Evolutionary conservation across 495 filamentous ascomycete genomes (phyloP), one percentile per base, ranked within the genome.

Genomic region (Jackrogersella multiformis): DNA sequence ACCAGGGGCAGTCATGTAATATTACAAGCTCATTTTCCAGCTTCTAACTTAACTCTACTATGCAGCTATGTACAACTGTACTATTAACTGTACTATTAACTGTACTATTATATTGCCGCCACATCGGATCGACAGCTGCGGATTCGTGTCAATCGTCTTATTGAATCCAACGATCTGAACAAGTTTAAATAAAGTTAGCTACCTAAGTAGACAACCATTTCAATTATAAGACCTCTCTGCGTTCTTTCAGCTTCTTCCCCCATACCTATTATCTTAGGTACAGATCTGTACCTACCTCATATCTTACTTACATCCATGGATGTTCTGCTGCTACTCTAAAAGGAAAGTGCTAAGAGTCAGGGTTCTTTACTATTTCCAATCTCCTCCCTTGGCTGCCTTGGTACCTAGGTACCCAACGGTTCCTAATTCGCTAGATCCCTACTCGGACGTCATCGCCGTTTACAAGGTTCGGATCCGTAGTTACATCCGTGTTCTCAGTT

Each of bases 391-490:
- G 13, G 13, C n/a, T 9, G 20, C 20, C 41, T 24, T 9, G 32
- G 42, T 46, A 26, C 20, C 4, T 51, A 51, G n/a, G n/a, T 42
- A 51, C 54, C 30, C 41, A 36, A 45, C 39, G 38, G 30, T 2
- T 30, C 49, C 56, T 51, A 45, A 70, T 65, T 65, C 30, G 42
- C 21, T 38, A 12, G 34, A 57, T 35, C 18, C 30, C 49, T 56
- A 23, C 45, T 54, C 45, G 15, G 30, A 66, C 67, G 61, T 70
- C 67, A 70, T 70, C 53, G 51, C 24, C 56, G 36, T 36, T 32
- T 64, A 13, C 48, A 38, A 34, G 34, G 48, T 30, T 46, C 36
- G 52, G 57, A 21, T 51, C 51, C 63, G 32, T 55, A 58, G 54
- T 58, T 42, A 54, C 32, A 52, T 56, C 24, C 30, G 38, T 52